Evolutionary conservation across 495 filamentous ascomycete species (phyloP).

Genomic region (Bryoglossum gracile): DNA sequence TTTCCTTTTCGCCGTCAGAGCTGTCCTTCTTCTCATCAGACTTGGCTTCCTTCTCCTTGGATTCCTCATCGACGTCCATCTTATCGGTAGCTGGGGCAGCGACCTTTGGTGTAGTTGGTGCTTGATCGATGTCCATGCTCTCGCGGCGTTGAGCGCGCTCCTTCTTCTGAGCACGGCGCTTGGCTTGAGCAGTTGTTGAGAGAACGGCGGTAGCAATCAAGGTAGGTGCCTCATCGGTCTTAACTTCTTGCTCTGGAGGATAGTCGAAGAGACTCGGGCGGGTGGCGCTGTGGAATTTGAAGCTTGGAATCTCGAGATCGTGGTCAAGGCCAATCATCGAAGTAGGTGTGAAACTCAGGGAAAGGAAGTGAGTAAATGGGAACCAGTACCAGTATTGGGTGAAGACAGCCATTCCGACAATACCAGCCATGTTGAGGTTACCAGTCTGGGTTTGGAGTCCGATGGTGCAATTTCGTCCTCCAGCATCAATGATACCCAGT

Average conservation of each 20-base stretch:
- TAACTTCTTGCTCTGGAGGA: conserved; percentile 90
- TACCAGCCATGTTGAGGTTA: conserved; percentile 94
- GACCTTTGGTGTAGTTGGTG: conserved; percentile 69
- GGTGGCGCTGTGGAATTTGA: conserved; percentile 93
- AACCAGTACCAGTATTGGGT: conserved; percentile 99
- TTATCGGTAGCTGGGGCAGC: conserved; percentile 59
- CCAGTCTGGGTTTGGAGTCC: conserved; percentile 95
- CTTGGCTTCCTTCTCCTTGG: conserved; percentile 53
- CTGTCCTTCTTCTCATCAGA: conserved; percentile 54
- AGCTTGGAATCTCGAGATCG: conserved; percentile 86
- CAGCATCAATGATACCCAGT: conserved; percentile 95
- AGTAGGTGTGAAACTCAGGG: conserved; percentile 86
- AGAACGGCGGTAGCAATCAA: conserved; percentile 94
- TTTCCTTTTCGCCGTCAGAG: conserved; percentile 53
- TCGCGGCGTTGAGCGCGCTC: conserved; percentile 64
- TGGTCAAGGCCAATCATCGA: conserved; percentile 91
- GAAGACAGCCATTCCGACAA: conserved; percentile 97
- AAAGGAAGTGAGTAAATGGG: conserved; percentile 95
- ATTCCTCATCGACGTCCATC: conserved; percentile 82
- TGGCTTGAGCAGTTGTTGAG: conserved; percentile 94
- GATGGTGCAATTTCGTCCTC: conserved; percentile 97
- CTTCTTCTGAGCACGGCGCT: conserved; percentile 79
- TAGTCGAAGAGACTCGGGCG: conserved; percentile 96
- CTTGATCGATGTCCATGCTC: conserved; percentile 81
- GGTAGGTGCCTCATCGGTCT: conserved; percentile 85